Evolutionary conservation across 2,329 filamentous ascomycete genomes (phyloP), one percentile per base, ranked within the genome.

Genomic region (Cyclaneusma minus): DNA sequence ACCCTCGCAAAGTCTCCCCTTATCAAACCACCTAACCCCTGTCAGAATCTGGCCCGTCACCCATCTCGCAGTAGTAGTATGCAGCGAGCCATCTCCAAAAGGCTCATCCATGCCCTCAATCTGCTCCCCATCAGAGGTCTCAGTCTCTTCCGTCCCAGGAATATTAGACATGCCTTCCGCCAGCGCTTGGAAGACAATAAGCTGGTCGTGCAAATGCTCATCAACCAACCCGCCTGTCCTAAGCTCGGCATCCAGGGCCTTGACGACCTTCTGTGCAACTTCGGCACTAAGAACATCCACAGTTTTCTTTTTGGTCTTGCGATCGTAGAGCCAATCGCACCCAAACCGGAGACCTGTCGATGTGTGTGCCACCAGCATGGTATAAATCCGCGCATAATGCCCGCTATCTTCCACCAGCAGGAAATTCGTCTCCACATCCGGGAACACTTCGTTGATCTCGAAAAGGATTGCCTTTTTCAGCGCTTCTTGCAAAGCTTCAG

Each of bases 61-160:
- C 67, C 68, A 75, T 33, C 68, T 54, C 9, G 64, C 68, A n/a
- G 69, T 75, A 21, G 55, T 57, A 0, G 68, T 56, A 35, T 75
- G 68, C 34, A 52, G 48, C 24, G 58, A 64, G 0, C 68, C 68
- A 28, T 66, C 51, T 0, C 68, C 67, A 38, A 71, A 69, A 0
- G 67, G 65, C 30, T 54, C 48, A 9, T 51, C 36, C 2, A 50
- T 51, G 35, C 53, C 58, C 32, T 70, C 64, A 27, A 44, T 55
- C 21, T 47, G 50, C 39, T 40, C 37, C 12, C 39, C 37, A 6
- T 40, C 36, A 4, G 34, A 38, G 13, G 22, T 19, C 3, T 36
- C 20, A 9, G 25, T 22, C 3, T 40, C 36, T 5, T 16, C 16
- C 5, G 32, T 29, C 7, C 35, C 36, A 7, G 36, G 31, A 26